Conservation (phyloP, 495 filamentous ascomycete species). For the Cercophora scortea region DNA sequence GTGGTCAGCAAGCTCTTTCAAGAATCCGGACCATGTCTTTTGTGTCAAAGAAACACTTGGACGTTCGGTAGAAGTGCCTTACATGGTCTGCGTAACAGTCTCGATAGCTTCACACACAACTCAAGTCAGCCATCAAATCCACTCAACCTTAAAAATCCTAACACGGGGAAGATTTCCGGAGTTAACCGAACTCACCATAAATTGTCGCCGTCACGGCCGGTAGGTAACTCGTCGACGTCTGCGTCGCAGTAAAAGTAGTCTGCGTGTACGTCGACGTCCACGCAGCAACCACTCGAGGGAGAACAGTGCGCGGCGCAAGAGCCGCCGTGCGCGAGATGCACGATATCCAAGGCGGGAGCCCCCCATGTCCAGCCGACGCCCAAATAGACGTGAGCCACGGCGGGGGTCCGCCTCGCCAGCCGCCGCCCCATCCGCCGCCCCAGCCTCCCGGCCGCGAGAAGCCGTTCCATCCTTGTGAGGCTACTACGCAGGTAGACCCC, state of each 20-base stretch:
- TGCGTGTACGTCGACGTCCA: constrained; percentile 6
- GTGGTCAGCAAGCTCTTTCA: too few relatives aligned
- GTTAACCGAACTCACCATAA: constrained; percentile 5
- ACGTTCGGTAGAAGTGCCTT: not conserved
- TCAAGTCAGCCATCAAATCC: not conserved
- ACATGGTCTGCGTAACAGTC: constrained; percentile 7
- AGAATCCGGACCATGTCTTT: too few relatives aligned
- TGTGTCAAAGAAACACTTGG: not conserved
- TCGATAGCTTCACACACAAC: constrained; percentile 1
- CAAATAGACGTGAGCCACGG: constrained; percentile 2
- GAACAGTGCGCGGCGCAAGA: too few relatives aligned
- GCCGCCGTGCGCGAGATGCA: not conserved
- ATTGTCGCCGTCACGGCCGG: constrained; percentile 4
- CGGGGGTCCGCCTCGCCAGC: constrained; percentile 1
- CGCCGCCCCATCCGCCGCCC: not conserved
- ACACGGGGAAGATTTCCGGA: too few relatives aligned
- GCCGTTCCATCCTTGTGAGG: not conserved
- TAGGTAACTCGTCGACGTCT: constrained; percentile 1
- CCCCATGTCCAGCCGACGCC: not conserved
- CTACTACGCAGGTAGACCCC: not conserved
- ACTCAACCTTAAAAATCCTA: not conserved
- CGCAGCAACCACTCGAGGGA: not conserved
- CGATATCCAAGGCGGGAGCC: constrained; percentile 2
- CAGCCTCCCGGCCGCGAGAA: not conserved
- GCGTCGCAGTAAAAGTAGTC: constrained; percentile 11